Conservation (phyloP, 306 rosid genomes). For the Castanopsis chinensis region DNA sequence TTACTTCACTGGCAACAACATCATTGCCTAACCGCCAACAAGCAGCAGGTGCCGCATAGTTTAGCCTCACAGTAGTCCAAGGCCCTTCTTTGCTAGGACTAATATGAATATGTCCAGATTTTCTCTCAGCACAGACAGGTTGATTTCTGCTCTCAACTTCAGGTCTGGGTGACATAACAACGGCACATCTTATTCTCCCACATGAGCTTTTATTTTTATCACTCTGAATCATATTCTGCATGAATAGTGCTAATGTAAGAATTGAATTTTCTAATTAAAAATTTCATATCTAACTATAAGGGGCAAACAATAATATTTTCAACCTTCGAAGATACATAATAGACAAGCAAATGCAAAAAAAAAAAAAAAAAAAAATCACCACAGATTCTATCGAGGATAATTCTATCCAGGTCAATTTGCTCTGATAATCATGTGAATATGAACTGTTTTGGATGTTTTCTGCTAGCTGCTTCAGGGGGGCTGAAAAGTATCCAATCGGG, state of each 20-base stretch:
- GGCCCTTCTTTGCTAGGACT: conserved; percentile 96
- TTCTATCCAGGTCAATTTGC: conserved; percentile 58
- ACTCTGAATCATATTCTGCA: conserved; percentile 43
- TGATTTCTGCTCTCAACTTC: conserved; percentile 49
- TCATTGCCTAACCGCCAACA: conserved; percentile 94
- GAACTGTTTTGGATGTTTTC: conserved; percentile 46
- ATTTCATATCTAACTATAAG: not conserved
- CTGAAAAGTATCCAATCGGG: conserved; percentile 76
- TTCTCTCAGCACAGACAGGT: conserved; percentile 28
- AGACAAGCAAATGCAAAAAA: not conserved
- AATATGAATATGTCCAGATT: conserved; percentile 88
- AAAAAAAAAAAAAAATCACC: conserved; percentile 37
- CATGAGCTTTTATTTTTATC: conserved; percentile 19
- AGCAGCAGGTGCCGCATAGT: conserved; percentile 94
- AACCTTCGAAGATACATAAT: not conserved
- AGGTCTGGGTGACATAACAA: conserved; percentile 54
- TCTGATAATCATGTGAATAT: conserved; percentile 29
- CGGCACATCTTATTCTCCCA: conserved; percentile 60
- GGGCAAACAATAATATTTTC: not conserved
- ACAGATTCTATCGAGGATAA: conserved; percentile 45
- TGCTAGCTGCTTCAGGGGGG: conserved; percentile 68
- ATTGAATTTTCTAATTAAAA: not conserved
- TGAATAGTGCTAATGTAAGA: conserved; percentile 12
- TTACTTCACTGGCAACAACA: conserved; percentile 95
- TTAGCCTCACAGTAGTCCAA: conserved; percentile 95